Base-by-base conservation (phyloP, 1,284 basidiomycete species). In the Cryptococcus maquisensis region DNA sequence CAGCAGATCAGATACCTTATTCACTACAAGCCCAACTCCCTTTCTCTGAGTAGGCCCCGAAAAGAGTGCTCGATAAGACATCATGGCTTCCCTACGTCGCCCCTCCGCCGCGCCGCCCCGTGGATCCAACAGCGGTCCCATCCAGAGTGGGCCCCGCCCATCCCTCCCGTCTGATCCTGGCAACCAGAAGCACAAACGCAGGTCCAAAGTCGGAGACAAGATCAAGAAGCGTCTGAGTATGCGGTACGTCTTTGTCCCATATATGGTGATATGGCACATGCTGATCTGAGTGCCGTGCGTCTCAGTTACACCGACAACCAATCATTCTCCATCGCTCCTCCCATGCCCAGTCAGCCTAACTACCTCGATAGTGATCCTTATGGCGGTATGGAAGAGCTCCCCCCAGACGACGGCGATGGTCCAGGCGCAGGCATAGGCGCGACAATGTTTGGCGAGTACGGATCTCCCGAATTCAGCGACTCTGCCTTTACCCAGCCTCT, bases 221-320 rank as follows among this genome's bases (percentile, higher is more conserved):
- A 90, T 94, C 76, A 90, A 90, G 82, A 89, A 90, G 77, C 86
- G 91, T 61, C 86, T 93, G 84, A 91, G 89, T 16, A 88, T 86
- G 82, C 84, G 90, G 71, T 94, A 32, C 43, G 20, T 23, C 15
- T n/a, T n/a, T 12, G n/a, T 20, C 18, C 26, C 13, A 26, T 23
- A 15, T 32, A 54, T n/a, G 28, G 38, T 28, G 44, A 18, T 26
- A 26, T 43, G n/a, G 7, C 39, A 45, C 41, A 44, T 40, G 37
- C 6, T 36, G 47, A 39, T 28, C 28, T 16, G 21, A 23, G 4
- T n/a, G 44, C 36, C 18, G 12, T 35, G 4, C 49, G n/a, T n/a
- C n/a, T n/a, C n/a, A 73, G 69, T 20, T 71, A 71, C 58, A 64
- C 68, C 16, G 64, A 62, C 61, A 66, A 13, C 54, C 58, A 51